phyloP scores from a whole-genome alignment of 139 green algal species.

The Volvox reticuliferus region DNA sequence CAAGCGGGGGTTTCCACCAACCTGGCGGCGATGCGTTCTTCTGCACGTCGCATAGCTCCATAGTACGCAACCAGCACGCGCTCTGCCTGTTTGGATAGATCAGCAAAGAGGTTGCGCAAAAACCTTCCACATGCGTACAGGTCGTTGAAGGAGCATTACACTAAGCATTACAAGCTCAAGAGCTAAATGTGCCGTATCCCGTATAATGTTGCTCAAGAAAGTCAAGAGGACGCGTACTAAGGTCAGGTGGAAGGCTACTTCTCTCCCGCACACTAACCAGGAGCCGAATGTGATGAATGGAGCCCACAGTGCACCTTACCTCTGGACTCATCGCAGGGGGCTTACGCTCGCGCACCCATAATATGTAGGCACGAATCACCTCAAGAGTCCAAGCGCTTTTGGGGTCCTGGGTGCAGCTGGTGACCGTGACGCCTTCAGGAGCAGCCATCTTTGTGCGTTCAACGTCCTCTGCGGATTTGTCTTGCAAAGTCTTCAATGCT shows the following conservation, averaged over 20 bases:
- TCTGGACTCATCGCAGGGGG: constrained; percentile 66
- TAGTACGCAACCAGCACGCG: constrained; percentile 85
- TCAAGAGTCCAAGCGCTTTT: constrained; percentile 73
- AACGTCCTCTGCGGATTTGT: background rate
- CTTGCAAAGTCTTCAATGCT: background rate
- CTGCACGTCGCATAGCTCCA: constrained; percentile 62
- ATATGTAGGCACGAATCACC: constrained; percentile 81
- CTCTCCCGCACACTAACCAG: no score
- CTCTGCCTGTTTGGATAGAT: constrained; percentile 19
- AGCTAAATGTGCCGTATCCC: no score
- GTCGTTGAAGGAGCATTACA: no score
- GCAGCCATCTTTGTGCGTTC: background rate
- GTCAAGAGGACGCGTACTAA: no score
- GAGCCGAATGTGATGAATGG: no score
- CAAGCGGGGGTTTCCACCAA: constrained; percentile 9
- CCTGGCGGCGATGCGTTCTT: constrained; percentile 51
- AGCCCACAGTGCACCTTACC: background rate
- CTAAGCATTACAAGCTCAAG: no score
- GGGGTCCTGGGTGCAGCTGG: background rate
- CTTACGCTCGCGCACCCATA: constrained; percentile 70
- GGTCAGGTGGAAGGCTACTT: no score
- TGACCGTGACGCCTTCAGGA: background rate
- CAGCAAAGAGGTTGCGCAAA: no score
- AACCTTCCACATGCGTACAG: no score
- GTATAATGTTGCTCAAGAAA: no score